These are phyloP conservation scores for Naganishia cerealis DNA, from an alignment of 1,284 basidiomycete species.

Conservation along the genomic window DNA sequence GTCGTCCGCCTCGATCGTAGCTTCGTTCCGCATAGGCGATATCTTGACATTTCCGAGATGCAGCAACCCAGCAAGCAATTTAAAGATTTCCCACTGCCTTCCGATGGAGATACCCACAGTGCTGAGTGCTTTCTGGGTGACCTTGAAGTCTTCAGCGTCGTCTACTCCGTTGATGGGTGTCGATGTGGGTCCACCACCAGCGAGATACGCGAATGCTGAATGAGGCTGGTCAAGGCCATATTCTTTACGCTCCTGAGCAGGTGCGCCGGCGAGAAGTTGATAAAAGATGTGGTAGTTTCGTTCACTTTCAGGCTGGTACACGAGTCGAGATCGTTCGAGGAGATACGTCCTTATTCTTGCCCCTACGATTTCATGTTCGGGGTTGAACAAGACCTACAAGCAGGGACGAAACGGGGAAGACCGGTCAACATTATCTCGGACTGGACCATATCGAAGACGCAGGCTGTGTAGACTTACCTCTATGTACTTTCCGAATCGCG, in stretches of 20 bases:
- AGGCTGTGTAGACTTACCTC: slow-evolving; percentile 63
- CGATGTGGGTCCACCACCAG: slow-evolving; percentile 83
- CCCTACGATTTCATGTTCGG: slow-evolving; percentile 91
- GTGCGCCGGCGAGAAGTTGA: slow-evolving; percentile 95
- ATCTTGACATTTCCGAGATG: slow-evolving; percentile 97
- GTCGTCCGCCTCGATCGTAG: slow-evolving; percentile 81
- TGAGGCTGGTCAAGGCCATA: slow-evolving; percentile 84
- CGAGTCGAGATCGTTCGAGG: slow-evolving; percentile 92
- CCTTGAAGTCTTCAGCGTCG: slow-evolving; percentile 90
- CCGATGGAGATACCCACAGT: slow-evolving; percentile 96
- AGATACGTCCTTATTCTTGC: slow-evolving; percentile 97
- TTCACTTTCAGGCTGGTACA: slow-evolving; percentile 94
- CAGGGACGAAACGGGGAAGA: not conserved
- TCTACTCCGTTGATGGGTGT: slow-evolving; percentile 88
- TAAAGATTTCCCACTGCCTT: slow-evolving; percentile 97
- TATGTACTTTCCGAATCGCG: slow-evolving; percentile 98
- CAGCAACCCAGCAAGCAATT: slow-evolving; percentile 84
- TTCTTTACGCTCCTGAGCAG: slow-evolving; percentile 90
- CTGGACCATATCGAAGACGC: not conserved
- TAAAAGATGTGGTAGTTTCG: slow-evolving; percentile 99
- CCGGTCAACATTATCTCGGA: slow-evolving; percentile 5
- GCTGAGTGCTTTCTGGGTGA: slow-evolving; percentile 89
- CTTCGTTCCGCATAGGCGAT: slow-evolving; percentile 73
- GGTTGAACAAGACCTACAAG: slow-evolving; percentile 87
- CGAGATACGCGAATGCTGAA: slow-evolving; percentile 83